Evolutionary conservation across 2,329 filamentous ascomycete species (phyloP).

Genomic region (Aspergillus felis): DNA sequence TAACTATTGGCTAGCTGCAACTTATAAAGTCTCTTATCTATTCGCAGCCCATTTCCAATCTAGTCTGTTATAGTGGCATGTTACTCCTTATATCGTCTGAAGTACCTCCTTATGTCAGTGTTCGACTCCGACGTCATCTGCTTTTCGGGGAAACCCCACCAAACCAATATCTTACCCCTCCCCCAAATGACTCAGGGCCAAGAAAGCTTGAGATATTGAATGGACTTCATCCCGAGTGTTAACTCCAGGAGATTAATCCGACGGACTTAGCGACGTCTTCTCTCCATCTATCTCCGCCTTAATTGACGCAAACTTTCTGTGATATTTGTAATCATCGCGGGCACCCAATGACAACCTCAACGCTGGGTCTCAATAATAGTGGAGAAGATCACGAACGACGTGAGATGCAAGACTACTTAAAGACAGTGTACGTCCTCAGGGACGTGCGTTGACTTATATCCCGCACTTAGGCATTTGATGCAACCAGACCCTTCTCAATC

Average conservation of each 20-base stretch:
- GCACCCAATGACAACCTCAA: background rate
- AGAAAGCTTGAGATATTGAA: background rate
- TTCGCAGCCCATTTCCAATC: background rate
- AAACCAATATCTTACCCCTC: background rate
- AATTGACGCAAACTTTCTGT: background rate
- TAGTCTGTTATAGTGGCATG: background rate
- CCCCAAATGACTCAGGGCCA: background rate
- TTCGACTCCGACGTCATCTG: background rate
- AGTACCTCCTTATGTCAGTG: background rate
- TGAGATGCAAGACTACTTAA: background rate
- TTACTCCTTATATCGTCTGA: background rate
- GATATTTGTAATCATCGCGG: slow-evolving; percentile 1
- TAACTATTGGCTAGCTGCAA: background rate
- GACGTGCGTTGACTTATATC: background rate
- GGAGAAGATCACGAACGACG: background rate
- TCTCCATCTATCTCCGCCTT: background rate
- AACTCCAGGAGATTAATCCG: background rate
- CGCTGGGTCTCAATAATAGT: background rate
- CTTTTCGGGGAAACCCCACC: background rate
- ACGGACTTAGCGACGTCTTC: background rate
- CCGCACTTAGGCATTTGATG: background rate
- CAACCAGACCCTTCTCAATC: background rate
- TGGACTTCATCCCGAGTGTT: background rate
- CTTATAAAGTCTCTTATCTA: background rate
- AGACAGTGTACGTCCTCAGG: background rate